Evolutionary conservation across 2,329 filamentous ascomycete species (phyloP).

Genomic region (Aureobasidium zeae): DNA sequence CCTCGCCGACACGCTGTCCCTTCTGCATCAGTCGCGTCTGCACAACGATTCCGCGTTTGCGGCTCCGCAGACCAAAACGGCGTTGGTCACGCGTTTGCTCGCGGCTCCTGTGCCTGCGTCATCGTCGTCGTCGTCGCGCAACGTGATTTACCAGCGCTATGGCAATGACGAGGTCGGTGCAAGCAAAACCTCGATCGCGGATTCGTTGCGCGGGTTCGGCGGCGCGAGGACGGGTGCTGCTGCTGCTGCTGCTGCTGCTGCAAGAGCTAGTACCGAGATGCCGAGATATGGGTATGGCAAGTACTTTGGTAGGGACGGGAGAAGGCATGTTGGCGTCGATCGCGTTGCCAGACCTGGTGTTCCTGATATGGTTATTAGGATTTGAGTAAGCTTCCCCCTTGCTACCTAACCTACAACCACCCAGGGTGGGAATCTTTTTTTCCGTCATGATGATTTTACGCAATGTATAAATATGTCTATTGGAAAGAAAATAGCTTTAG

Average conservation of each 20-base stretch:
- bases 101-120: constrained; percentile 38
- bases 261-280: constrained; percentile 17
- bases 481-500: no score
- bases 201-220: constrained; percentile 27
- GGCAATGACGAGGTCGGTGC: constrained; percentile 17
- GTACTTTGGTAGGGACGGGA: constrained; percentile 49
- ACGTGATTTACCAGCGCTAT: constrained; percentile 24
- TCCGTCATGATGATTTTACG: neutral
- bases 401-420: no score
- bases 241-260: constrained; percentile 11
- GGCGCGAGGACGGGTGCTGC: constrained; percentile 21
- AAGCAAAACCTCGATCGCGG: constrained; percentile 25
- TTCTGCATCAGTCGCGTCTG: constrained; percentile 64
- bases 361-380: constrained; percentile 21
- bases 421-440: no score
- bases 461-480: no score
- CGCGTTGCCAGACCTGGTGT: constrained; percentile 38
- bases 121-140: no score
- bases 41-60: constrained; percentile 65
- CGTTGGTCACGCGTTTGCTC: constrained; percentile 61
- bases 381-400: no score
- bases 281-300: constrained; percentile 49
- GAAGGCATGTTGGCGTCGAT: constrained; percentile 52
- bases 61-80: constrained; percentile 54
- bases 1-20: constrained; percentile 68